Evolutionary conservation across 345 rosid species (phyloP).

Genomic region (Anastatica hierochuntica): DNA sequence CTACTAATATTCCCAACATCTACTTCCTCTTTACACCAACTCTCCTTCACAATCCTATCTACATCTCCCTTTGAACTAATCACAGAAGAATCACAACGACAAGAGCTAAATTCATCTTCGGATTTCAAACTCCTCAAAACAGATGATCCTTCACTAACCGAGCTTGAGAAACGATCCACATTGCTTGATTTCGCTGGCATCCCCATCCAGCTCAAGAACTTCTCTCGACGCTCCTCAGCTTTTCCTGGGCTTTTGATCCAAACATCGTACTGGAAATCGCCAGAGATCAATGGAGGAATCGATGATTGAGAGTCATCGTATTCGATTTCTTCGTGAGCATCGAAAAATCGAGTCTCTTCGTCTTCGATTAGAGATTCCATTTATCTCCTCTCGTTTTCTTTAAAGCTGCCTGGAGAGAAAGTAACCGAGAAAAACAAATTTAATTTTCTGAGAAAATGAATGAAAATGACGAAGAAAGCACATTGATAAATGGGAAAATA

Average conservation of each 20-base stretch:
- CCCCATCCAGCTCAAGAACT: slow-evolving; percentile 59
- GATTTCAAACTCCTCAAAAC: too few species aligned
- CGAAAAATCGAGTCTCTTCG: slow-evolving; percentile 55
- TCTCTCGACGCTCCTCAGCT: slow-evolving; percentile 44
- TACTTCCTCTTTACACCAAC: too few species aligned
- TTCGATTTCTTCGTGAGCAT: slow-evolving; percentile 57
- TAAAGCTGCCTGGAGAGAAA: too few species aligned
- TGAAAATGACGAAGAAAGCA: slow-evolving; percentile 29
- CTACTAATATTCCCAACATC: too few species aligned
- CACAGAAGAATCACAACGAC: slow-evolving; percentile 28
- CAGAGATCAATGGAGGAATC: too few species aligned
- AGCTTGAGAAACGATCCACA: too few species aligned
- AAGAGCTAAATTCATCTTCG: slow-evolving; percentile 50
- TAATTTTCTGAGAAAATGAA: slow-evolving; percentile 3
- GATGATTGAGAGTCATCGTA: too few species aligned
- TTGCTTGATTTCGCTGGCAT: too few species aligned
- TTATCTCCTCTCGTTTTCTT: slow-evolving; percentile 10
- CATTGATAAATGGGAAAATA: slow-evolving; percentile 15
- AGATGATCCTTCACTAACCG: too few species aligned
- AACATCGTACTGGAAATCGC: slow-evolving; percentile 37
- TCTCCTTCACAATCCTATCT: slow-evolving; percentile 10
- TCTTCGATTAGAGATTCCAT: slow-evolving; percentile 61
- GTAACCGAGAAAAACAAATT: neutral
- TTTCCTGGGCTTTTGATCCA: slow-evolving; percentile 60
- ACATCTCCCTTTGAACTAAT: slow-evolving; percentile 18